A percentile compares a stretch with the other conserved stretches of the same genome.
Conservation (phyloP, 2,329 filamentous ascomycete genomes). For the Colletotrichum costaricense region DNA sequence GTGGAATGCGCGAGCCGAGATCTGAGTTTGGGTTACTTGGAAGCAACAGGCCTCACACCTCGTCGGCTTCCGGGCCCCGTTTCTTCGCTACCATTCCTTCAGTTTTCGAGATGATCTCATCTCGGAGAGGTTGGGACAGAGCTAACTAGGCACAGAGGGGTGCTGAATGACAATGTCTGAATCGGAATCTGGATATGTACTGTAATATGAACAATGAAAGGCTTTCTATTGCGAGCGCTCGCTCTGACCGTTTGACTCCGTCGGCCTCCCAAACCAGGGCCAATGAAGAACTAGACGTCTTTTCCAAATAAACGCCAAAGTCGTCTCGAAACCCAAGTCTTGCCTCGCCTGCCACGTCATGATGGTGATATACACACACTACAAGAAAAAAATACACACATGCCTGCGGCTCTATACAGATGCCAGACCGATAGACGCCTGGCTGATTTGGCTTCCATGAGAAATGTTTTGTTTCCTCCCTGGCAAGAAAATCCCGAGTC, state of each 20-base stretch:
- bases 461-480: neutral
- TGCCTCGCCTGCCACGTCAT: neutral
- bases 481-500: neutral
- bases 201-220: neutral
- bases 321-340: conserved; percentile 5
- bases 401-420: conserved; percentile 7
- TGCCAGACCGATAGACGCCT: neutral
- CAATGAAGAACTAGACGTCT: neutral
- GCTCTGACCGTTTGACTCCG: neutral
- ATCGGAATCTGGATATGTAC: conserved; percentile 1
- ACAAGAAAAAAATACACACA: neutral
- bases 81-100: no score
- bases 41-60: neutral
- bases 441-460: neutral
- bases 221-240: neutral
- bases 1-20: neutral
- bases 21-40: neutral
- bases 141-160: no score
- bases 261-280: neutral
- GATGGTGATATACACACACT: neutral
- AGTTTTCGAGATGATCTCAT: neutral
- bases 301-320: conserved; percentile 18
- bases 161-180: neutral
- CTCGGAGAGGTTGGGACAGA: no score
- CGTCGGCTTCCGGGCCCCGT: no score